phyloP scores from a whole-genome alignment of 2,329 filamentous ascomycete species.

The Colletotrichum acutatum region DNA sequence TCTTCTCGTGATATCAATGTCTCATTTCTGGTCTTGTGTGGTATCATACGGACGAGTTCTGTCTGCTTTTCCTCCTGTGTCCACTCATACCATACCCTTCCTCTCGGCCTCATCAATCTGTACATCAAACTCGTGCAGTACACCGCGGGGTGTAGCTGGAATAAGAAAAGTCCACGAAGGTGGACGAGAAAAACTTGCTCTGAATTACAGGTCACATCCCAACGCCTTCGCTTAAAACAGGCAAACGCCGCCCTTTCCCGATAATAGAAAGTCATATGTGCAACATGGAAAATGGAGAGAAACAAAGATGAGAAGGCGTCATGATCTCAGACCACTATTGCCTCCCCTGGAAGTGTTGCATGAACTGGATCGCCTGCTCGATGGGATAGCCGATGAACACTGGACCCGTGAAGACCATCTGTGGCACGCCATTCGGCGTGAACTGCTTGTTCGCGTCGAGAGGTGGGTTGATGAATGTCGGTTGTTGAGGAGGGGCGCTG shows the following conservation, averaged over 20 bases:
- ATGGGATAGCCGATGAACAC: conserved; percentile 93
- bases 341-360: conserved; percentile 67
- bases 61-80: conserved; percentile 24
- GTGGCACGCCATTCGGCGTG: conserved; percentile 54
- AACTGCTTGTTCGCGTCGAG: conserved; percentile 45
- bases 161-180: neutral
- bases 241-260: conserved; percentile 10
- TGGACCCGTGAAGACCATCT: conserved; percentile 90
- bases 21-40: conserved; percentile 30
- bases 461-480: conserved; percentile 63
- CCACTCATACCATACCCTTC: conserved; percentile 5
- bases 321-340: conserved; percentile 31
- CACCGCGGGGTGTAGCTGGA: neutral
- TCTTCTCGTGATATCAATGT: conserved; percentile 20
- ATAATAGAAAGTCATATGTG: neutral
- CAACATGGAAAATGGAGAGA: conserved; percentile 22
- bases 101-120: conserved; percentile 11
- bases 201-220: conserved; percentile 1
- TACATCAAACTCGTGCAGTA: conserved; percentile 16
- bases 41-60: conserved; percentile 32
- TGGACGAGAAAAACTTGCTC: neutral
- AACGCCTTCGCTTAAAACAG: conserved; percentile 29
- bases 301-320: neutral
- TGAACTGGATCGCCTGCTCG: conserved; percentile 81
- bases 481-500: conserved; percentile 48